Evolutionary conservation across 1,139 yeast genomes (phyloP), one percentile per base, ranked within the genome.

Genomic region (Tardiomyces blankii): DNA sequence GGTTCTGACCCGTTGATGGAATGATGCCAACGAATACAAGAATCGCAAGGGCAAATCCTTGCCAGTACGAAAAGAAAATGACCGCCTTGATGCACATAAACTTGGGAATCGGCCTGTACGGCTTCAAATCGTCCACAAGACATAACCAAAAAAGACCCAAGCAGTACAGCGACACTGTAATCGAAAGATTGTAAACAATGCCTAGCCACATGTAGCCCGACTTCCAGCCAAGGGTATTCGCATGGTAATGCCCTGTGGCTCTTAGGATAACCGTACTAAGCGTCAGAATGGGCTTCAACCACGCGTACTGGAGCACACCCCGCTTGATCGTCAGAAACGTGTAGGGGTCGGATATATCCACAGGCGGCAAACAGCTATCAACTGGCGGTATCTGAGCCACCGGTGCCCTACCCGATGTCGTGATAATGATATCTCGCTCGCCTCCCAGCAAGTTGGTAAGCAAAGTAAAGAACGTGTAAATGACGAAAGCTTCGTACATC

Each of bases 21-120:
- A 87, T 67, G 1, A 76, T 52, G 1, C 83, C 80, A 40, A 78
- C 63, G 54, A 73, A 72, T 51, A 74, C 78, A 39, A 86, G 58
- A 1, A 83, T 61, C 0, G 86, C 79, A 42, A 91, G 69, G 0
- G 81, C 56, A 23, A 89, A 72, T 0, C 96, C 91, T 62, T 91
- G 98, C 98, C 98, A 91, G 63, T 88, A 91, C 16, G 95, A 85
- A 35, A 96, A 96, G 70, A 91, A 91, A 47, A 93, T 89, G 48
- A 91, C 86, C 53, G 88, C 72, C 62, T 91, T 91, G 45, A 91
- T 95, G 67, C 96, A 88, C 41, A 93, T 64, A 61, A 91, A 91
- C 63, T 93, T 93, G 9, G 95, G 89, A 71, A 91, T 80, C 2
- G 97, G 97, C 46, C 85, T 75, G 66, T 82, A 89, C 0, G 85